Evolutionary conservation across 2,329 filamentous ascomycete genomes (phyloP).

Genomic region (Paecilomyces dactylethromorphus): DNA sequence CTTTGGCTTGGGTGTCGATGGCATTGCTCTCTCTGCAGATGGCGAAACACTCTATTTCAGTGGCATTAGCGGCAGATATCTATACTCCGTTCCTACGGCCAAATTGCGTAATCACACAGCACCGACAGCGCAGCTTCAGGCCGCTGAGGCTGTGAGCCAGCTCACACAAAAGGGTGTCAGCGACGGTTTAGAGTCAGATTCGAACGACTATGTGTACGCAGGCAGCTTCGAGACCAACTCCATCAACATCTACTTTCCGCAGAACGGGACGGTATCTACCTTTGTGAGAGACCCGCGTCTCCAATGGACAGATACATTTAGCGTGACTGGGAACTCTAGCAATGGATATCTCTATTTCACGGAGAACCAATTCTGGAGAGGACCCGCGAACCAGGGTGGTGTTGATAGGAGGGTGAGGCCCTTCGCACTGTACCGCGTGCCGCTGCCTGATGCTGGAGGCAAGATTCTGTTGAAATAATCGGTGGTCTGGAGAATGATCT

Average conservation of each 20-base stretch:
- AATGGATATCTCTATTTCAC: conserved; percentile 51
- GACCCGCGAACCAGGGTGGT: neutral
- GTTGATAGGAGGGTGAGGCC: neutral
- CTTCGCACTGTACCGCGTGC: neutral
- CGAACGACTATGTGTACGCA: conserved; percentile 43
- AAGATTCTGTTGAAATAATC: neutral
- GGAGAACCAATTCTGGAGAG: conserved; percentile 31
- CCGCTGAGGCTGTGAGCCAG: conserved; percentile 37
- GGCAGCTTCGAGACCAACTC: conserved; percentile 47
- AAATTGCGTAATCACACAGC: conserved; percentile 32
- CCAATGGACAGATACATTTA: conserved; percentile 47
- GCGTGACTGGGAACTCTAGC: conserved; percentile 19
- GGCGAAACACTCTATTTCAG: conserved; percentile 43
- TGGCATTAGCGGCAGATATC: conserved; percentile 36
- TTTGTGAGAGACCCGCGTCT: conserved; percentile 43
- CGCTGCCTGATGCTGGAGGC: neutral
- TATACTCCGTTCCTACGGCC: conserved; percentile 42
- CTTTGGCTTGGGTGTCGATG: conserved; percentile 43
- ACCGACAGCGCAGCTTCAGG: conserved; percentile 35
- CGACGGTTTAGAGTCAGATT: conserved; percentile 48
- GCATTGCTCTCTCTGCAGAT: conserved; percentile 45
- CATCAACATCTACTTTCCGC: conserved; percentile 41
- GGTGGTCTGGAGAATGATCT: neutral
- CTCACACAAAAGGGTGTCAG: conserved; percentile 44
- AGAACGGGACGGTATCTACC: conserved; percentile 35